A percentile compares a stretch with the other conserved stretches of the same genome.
phyloP scores from a whole-genome alignment of 2,329 filamentous ascomycete species.

The Alternaria tenuissima region DNA sequence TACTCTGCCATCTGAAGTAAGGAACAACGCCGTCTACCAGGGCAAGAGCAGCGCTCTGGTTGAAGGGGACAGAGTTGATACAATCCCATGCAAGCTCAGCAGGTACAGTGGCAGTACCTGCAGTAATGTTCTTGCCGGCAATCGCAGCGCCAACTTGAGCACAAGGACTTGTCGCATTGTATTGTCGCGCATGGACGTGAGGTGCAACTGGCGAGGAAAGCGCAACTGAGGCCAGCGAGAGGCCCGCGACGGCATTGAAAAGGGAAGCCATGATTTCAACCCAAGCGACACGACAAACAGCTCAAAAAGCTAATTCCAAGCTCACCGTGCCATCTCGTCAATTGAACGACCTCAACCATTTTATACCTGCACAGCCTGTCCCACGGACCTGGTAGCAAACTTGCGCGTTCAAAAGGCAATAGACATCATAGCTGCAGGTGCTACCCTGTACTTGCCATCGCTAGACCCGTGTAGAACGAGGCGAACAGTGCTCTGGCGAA shows the following conservation, averaged over 20 bases:
- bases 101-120: conserved; percentile 49
- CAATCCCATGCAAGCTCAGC: conserved; percentile 58
- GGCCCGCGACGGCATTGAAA: conserved; percentile 27
- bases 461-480: conserved; percentile 21
- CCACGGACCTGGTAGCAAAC: conserved; percentile 16
- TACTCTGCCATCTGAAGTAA: conserved; percentile 59
- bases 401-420: conserved; percentile 4
- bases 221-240: conserved; percentile 39
- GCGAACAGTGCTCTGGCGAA: conserved; percentile 22
- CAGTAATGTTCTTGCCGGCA: conserved; percentile 35
- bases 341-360: background rate
- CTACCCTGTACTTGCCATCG: conserved; percentile 8
- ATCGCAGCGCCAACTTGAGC: conserved; percentile 42
- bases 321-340: background rate
- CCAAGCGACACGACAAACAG: background rate
- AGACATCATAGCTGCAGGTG: conserved; percentile 30
- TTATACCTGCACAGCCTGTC: conserved; percentile 22
- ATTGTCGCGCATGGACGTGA: conserved; percentile 34
- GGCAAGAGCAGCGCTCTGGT: conserved; percentile 51
- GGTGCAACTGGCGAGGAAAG: conserved; percentile 35
- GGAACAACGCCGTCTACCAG: conserved; percentile 55
- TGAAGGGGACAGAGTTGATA: conserved; percentile 56
- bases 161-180: conserved; percentile 43
- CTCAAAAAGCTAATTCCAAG: background rate
- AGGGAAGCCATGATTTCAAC: conserved; percentile 37